Evolutionary conservation across 257 asterid genomes (phyloP).

Genomic region (Solanum arcanum): DNA sequence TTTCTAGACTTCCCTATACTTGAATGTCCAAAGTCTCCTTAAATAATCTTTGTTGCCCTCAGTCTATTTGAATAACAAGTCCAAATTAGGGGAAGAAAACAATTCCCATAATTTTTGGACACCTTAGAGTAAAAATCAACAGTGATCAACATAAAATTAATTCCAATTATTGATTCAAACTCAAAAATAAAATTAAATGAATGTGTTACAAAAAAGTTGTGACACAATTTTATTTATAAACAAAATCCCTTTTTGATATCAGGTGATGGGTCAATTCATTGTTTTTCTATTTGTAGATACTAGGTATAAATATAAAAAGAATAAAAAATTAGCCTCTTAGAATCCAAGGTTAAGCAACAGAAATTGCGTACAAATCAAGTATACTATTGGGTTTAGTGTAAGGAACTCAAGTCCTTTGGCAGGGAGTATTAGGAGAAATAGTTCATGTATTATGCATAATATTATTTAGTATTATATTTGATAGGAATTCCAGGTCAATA

Average conservation of each 20-base stretch:
- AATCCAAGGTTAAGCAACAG: not conserved
- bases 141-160: not conserved
- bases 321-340: not conserved
- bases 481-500: not conserved
- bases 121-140: not conserved
- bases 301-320: not conserved
- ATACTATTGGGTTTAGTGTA: not conserved
- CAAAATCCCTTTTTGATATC: not conserved
- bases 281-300: not conserved
- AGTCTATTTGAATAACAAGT: too few relatives aligned
- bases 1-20: too few relatives aligned
- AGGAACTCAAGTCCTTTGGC: not conserved
- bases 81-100: not conserved
- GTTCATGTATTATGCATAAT: not conserved
- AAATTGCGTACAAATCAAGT: not conserved
- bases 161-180: not conserved
- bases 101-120: not conserved
- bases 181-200: too few relatives aligned
- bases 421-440: not conserved
- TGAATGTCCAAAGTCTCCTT: too few relatives aligned
- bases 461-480: not conserved
- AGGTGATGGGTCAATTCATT: not conserved
- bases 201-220: not conserved
- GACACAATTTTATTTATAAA: not conserved
- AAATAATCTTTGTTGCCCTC: too few relatives aligned